Conservation (phyloP, 169 alveolate genomes). For the Plasmodium sp. region DNA sequence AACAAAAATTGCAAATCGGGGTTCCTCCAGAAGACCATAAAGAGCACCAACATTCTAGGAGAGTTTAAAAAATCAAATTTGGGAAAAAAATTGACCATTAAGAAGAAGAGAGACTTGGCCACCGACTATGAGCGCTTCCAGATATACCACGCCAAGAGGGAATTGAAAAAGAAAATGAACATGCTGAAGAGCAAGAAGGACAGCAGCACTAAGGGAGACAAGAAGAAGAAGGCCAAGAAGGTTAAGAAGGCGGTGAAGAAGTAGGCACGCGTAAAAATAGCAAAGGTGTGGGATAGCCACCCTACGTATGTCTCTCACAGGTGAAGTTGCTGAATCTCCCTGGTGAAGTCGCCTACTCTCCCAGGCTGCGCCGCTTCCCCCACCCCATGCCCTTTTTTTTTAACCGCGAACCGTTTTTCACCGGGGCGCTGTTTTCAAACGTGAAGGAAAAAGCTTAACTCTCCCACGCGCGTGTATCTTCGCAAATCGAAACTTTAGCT, state of each 20-base stretch:
- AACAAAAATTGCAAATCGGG: slow-evolving; percentile 91
- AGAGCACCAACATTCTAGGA: slow-evolving; percentile 82
- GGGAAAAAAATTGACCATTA: slow-evolving; percentile 87
- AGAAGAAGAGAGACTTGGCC: slow-evolving; percentile 83
- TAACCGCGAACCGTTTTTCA: neutral
- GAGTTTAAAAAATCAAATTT: slow-evolving; percentile 85
- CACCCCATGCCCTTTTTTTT: neutral
- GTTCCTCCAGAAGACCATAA: slow-evolving; percentile 85
- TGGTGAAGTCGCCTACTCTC: neutral
- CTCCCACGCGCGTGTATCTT: neutral
- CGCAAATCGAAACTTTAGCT: neutral
- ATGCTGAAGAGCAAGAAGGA: neutral
- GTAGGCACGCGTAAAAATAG: neutral
- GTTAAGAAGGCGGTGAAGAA: slow-evolving; percentile 29
- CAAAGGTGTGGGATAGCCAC: neutral
- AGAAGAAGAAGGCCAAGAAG: slow-evolving; percentile 13
- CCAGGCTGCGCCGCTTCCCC: no score
- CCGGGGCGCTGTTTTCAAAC: neutral
- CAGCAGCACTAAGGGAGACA: neutral
- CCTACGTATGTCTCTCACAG: neutral
- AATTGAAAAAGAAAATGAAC: slow-evolving; percentile 53
- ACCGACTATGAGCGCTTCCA: slow-evolving; percentile 92
- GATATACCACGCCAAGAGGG: slow-evolving; percentile 42
- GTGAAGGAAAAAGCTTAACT: neutral
- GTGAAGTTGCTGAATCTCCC: neutral